Evolutionary conservation across 805 yeast genomes (phyloP), one percentile per base, ranked within the genome.

Genomic region (Myxozyma monticola): DNA sequence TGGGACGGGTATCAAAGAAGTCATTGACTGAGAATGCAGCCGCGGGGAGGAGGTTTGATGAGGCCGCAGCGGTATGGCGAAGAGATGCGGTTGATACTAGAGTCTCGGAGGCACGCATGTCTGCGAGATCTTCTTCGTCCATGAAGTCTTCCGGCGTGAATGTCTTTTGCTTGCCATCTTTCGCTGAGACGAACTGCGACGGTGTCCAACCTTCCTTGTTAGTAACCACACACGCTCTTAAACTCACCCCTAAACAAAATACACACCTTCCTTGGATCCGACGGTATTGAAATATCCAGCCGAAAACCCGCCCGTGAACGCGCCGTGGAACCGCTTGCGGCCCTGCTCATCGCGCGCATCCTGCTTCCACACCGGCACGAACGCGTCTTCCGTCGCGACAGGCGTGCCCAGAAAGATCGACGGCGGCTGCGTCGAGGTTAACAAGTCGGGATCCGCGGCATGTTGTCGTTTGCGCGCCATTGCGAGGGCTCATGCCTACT

Each of bases 251-350:
- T n/a, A n/a, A n/a, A n/a, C n/a, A 17, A 21, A 10, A 15, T 14
- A 28, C 38, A 25, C 36, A 56, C 70, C 70, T 48, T 67, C 69
- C 28, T 63, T 61, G 9, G 69, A 64, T 4, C 70, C 71, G 2
- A 66, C 70, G 5, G 68, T 54, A 34, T 67, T 65, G 60, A 51
- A 60, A 42, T 65, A 66, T 4, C 70, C 70, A 3, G 70, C 70
- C 4, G 65, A 60, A 45, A 60, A 65, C n/a, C 70, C 70, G 12
- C 70, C 70, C 4, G 69, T 66, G 47, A 67, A 65, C 7, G 70
- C 70, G 5, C 69, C 70, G 39, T 66, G 69, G 40, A 66, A 57
- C 21, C 62, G 51, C 38, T 48, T 49, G 21, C 62, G 56, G 12
- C 63, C 63, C 9, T 45, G 48, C 36, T 57, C 63, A 39, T 60